These are phyloP conservation scores for Venturia aucupariae DNA, from an alignment of 2,329 filamentous ascomycete genomes.

Conservation along the genomic window DNA sequence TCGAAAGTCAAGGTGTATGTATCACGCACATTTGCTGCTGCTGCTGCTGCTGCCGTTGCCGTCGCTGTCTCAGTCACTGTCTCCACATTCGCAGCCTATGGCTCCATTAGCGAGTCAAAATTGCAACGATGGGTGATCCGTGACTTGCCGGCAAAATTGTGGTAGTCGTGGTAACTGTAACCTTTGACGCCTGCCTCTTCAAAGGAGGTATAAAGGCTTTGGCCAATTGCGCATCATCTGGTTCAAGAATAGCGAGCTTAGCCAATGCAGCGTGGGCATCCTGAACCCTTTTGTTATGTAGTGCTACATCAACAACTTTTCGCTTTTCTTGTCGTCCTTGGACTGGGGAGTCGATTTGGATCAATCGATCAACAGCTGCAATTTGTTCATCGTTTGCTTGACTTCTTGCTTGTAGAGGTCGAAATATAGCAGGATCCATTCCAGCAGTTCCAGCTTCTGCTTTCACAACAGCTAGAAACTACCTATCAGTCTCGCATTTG, in stretches of 20 bases:
- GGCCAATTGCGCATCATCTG: neutral
- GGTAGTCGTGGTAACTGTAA: conserved; percentile 5
- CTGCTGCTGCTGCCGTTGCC: neutral
- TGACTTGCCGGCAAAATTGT: neutral
- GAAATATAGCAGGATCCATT: conserved; percentile 1
- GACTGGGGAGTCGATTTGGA: neutral
- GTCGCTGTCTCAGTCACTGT: neutral
- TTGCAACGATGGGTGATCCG: neutral
- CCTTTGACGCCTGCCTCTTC: neutral
- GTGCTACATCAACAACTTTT: neutral
- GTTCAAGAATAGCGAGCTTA: neutral
- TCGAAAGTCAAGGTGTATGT: neutral
- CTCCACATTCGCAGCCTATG: conserved; percentile 5
- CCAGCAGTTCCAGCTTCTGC: neutral
- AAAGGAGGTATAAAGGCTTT: conserved; percentile 3
- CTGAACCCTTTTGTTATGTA: neutral
- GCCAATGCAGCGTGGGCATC: conserved; percentile 5
- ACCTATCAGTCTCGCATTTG: neutral
- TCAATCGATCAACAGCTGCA: neutral
- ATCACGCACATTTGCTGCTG: neutral
- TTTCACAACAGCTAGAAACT: neutral
- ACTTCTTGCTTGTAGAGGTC: neutral
- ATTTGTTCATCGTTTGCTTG: neutral
- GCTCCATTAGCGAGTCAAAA: neutral
- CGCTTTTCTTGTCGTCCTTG: neutral